phyloP scores from a whole-genome alignment of 192 early-diverging fungal genomes.

The Rhizophagus clarus region DNA sequence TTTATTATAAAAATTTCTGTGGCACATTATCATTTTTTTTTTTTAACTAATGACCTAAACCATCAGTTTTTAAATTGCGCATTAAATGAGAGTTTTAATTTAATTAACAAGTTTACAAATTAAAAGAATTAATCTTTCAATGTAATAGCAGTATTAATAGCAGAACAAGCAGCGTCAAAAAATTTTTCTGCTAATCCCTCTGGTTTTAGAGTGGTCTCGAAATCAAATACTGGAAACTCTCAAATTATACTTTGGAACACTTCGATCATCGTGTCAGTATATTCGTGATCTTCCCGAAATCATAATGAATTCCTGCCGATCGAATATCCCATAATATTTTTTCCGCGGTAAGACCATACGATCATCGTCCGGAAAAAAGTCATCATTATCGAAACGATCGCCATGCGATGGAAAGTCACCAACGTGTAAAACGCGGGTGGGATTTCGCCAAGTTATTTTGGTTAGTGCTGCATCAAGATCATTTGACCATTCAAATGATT shows the following conservation, averaged over 20 bases:
- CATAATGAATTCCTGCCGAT: slow-evolving; percentile 10
- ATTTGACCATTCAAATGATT: no score
- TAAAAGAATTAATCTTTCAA: not conserved
- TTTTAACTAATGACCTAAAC: no score
- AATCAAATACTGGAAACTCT: not conserved
- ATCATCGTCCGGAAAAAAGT: slow-evolving; percentile 32
- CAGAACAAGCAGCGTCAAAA: not conserved
- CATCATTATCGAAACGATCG: not conserved
- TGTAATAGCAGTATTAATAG: not conserved
- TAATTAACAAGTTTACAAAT: no score
- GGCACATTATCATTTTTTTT: no score
- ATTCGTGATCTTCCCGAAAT: slow-evolving; percentile 30
- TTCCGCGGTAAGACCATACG: slow-evolving; percentile 27
- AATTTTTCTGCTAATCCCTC: not conserved
- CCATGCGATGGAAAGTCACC: slow-evolving; percentile 33
- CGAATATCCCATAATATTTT: slow-evolving; percentile 10
- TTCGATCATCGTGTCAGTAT: slow-evolving; percentile 17
- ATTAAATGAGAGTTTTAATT: no score
- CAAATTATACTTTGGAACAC: not conserved
- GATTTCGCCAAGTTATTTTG: slow-evolving; percentile 15
- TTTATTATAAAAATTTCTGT: no score
- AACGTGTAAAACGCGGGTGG: slow-evolving; percentile 21
- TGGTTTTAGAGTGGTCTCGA: not conserved
- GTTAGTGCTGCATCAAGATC: slow-evolving; percentile 23
- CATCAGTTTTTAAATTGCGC: no score